phyloP scores from a whole-genome alignment of 2,329 filamentous ascomycete species.

The Domatiomyces catenatus region DNA sequence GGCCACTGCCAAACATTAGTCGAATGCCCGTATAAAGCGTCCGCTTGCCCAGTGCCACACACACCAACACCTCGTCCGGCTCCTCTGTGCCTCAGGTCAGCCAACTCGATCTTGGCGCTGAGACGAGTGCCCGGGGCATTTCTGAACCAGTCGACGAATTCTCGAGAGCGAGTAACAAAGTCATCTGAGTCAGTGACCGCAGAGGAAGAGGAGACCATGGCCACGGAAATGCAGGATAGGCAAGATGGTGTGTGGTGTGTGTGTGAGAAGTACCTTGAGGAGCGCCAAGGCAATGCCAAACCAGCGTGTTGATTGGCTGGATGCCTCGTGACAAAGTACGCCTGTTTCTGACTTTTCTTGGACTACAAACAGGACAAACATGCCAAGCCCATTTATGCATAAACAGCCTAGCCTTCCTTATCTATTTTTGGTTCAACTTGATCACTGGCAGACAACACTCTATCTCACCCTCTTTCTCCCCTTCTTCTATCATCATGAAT shows the following conservation, averaged over 20 bases:
- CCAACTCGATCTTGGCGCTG: conserved; percentile 42
- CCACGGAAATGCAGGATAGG: neutral
- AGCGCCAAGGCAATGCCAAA: neutral
- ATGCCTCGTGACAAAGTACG: neutral
- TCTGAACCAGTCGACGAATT: conserved; percentile 44
- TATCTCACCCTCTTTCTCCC: no score
- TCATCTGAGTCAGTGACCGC: conserved; percentile 13
- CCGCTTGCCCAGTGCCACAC: conserved; percentile 12
- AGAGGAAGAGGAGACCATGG: neutral
- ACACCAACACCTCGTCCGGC: conserved; percentile 50
- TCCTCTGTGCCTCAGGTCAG: conserved; percentile 40
- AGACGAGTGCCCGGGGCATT: conserved; percentile 36
- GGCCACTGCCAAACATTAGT: conserved; percentile 35
- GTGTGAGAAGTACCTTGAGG: neutral
- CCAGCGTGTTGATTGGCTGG: neutral
- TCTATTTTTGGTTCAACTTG: no score
- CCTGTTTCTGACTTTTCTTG: neutral
- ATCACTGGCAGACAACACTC: no score
- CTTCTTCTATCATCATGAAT: no score
- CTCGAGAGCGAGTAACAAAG: conserved; percentile 33
- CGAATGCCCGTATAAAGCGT: neutral
- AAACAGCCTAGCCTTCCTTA: no score
- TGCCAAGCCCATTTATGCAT: no score
- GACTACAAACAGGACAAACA: no score
- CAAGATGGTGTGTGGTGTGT: neutral